Base-by-base conservation (phyloP, 192 early-diverging fungal species). In the Coemansia aciculifera region DNA sequence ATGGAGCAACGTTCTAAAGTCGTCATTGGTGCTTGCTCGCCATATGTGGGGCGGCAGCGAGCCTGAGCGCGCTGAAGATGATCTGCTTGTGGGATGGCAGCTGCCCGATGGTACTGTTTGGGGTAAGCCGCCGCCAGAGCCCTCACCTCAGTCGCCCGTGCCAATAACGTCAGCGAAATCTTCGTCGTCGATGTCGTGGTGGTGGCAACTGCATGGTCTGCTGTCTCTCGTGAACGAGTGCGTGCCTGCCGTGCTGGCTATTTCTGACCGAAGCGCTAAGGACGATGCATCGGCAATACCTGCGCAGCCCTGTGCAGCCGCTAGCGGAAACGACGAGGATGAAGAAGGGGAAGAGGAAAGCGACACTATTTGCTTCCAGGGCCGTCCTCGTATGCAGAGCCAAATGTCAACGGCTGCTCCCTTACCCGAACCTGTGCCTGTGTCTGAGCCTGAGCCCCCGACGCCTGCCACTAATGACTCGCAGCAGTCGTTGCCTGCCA, bases 61-160 rank as follows among this genome's bases (percentile, higher is more conserved):
- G 46, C 23, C 40, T 13, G 42, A 19, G 66, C 42, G 67, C 48
- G 29, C 43, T 0, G 73, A 80, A 36, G 66, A 68, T 13, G 73
- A 66, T 49, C 17, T 72, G 44, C 59, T 80, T 51, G 63, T 62
- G n/a, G 78, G 78, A 6, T 80, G 78, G 78, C 66, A 64, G 62
- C 69, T 80, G 24, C 78, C 78, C 7, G 78, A 80, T 23, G 78
- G 72, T 23, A 66, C 73, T 9, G 78, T 80, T 15, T 80, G 78
- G 78, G 78, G 69, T 11, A 59, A 32, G 3, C 56, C 37, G 27
- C 21, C 17, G 43, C 12, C 32, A 8, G 24, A 56, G 9, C 10
- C 38, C 17, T 15, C 31, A 6, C 43, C 17, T 17, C 13, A 62
- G 39, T n/a, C 21, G 54, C 38, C 49, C 3, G 17, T 13, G 38